A percentile compares a stretch with the other conserved stretches of the same genome.
Conservation (phyloP, 257 asterid species). For the Paulownia fortunei region DNA sequence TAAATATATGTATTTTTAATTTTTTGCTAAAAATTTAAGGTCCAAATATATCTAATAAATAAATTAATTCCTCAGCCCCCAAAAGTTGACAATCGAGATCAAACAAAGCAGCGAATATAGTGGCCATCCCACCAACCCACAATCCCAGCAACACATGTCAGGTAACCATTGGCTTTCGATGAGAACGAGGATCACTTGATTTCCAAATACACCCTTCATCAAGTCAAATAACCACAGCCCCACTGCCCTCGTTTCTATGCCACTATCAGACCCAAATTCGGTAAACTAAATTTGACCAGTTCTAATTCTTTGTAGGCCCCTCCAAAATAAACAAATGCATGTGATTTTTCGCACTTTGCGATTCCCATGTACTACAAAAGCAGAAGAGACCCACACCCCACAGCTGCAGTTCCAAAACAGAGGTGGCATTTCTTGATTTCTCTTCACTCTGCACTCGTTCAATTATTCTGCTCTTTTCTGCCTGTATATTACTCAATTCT, state of each 20-base stretch:
- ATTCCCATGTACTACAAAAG: slow-evolving; percentile 38
- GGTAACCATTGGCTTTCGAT: slow-evolving; percentile 27
- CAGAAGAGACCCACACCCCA: slow-evolving; percentile 23
- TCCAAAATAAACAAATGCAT: slow-evolving; percentile 34
- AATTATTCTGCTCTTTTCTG: not conserved
- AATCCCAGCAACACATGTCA: slow-evolving; percentile 19
- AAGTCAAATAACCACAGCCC: not conserved
- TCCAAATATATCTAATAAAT: no score
- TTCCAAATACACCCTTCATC: slow-evolving; percentile 30
- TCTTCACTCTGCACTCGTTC: slow-evolving; percentile 13
- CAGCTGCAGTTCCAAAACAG: slow-evolving; percentile 19
- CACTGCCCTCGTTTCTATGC: not conserved
- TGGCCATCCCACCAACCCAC: slow-evolving; percentile 41
- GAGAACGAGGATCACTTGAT: slow-evolving; percentile 18
- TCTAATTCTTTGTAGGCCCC: slow-evolving; percentile 21
- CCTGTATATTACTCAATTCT: not conserved
- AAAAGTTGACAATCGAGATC: slow-evolving; percentile 24
- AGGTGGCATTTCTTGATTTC: slow-evolving; percentile 22
- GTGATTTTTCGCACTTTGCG: slow-evolving; percentile 31
- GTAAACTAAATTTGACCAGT: slow-evolving; percentile 22
- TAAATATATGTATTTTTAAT: no score
- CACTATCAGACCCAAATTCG: slow-evolving; percentile 25
- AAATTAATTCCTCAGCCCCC: no score
- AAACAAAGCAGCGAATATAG: slow-evolving; percentile 39
- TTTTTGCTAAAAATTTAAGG: no score